Evolutionary conservation across 192 early-diverging fungal species (phyloP).

Genomic region (Coemansia sp.): DNA sequence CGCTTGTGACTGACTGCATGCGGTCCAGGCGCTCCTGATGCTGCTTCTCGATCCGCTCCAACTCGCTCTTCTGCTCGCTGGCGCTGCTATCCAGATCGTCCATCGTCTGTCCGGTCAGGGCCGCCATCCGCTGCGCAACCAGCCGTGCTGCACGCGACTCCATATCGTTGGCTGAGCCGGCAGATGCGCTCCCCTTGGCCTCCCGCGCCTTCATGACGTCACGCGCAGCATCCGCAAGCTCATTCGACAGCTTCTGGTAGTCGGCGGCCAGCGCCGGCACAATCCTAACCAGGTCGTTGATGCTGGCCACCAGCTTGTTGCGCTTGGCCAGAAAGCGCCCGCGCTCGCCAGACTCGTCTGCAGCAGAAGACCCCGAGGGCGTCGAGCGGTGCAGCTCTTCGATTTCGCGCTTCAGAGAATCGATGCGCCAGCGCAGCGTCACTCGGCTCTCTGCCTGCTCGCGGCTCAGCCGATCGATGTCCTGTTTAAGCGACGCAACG

Average conservation of each 20-base stretch:
- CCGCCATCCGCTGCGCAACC: constrained; percentile 49
- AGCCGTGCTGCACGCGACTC: constrained; percentile 40
- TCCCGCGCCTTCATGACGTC: constrained; percentile 10
- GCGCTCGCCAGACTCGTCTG: constrained; percentile 4
- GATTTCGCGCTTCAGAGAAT: constrained; percentile 48
- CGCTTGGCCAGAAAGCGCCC: constrained; percentile 28
- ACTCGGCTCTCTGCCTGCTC: constrained; percentile 41
- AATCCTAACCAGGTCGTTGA: constrained; percentile 18
- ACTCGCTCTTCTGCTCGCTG: constrained; percentile 8
- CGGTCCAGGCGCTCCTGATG: constrained; percentile 27
- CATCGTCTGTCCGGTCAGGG: constrained; percentile 38
- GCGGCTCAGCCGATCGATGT: constrained; percentile 11
- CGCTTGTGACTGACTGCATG: constrained; percentile 24
- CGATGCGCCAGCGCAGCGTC: constrained; percentile 37
- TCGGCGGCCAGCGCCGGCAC: constrained; percentile 31
- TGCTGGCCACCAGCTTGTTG: constrained; percentile 18
- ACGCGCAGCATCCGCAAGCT: constrained; percentile 23
- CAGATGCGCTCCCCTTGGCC: constrained; percentile 3
- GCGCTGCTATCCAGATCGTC: constrained; percentile 14
- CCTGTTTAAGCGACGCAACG: constrained; percentile 1
- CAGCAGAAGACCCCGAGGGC: not conserved
- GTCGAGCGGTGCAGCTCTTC: constrained; percentile 37
- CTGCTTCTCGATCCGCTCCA: constrained; percentile 18
- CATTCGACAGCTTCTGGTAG: constrained; percentile 23
- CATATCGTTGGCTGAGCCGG: constrained; percentile 22